Base-by-base conservation (phyloP, 2,329 filamentous ascomycete species). In the Metarhizium sp. region DNA sequence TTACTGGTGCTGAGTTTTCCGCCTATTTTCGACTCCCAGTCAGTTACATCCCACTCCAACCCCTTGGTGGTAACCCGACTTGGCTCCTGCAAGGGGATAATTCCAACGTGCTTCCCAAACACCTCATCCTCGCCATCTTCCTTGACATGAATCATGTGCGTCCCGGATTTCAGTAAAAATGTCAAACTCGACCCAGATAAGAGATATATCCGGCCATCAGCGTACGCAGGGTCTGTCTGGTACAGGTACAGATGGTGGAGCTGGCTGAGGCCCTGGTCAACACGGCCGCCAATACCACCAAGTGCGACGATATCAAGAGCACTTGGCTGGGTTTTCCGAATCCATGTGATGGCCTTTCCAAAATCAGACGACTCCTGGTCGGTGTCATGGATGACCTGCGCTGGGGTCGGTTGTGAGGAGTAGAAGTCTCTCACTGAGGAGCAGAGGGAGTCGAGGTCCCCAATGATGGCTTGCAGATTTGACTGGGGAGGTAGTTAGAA, bases 321-420 rank as follows among this genome's bases (percentile, higher is more conserved):
- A 25, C 59, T 34, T 5, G 71, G 57, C 46, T 68, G 58, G 32
- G 68, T 62, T 2, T 64, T 62, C 50, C 78, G 79, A 59, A 84
- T 78, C 71, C 79, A 86, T 60, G 70, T 76, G 61, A 87, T 80
- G 63, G 84, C 89, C 75, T 99, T 99, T 63, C 81, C 85, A 63
- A 97, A 96, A 69, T 99, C 94, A 32, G 94, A 96, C 20, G 86
- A 87, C 62, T 95, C 82, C 70, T 97, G 90, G 66, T 95, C 89
- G n/a, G 77, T 68, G 59, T 92, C 84, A 62, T 84, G 75, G 60
- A 90, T 78, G 53, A 97, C 76, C 13, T 76, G 66, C 2, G 90
- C 76, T 69, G 67, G 69, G 20, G 54, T 66, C 16, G 66, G 69
- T 53, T 78, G 76, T 25, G 75, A 72, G 38, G 79, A 75, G 71